A percentile compares a stretch with the other conserved stretches of the same genome.
These are phyloP conservation scores for Geotrichum phurueaensis DNA, from an alignment of 1,139 yeast genomes.

Conservation along the genomic window DNA sequence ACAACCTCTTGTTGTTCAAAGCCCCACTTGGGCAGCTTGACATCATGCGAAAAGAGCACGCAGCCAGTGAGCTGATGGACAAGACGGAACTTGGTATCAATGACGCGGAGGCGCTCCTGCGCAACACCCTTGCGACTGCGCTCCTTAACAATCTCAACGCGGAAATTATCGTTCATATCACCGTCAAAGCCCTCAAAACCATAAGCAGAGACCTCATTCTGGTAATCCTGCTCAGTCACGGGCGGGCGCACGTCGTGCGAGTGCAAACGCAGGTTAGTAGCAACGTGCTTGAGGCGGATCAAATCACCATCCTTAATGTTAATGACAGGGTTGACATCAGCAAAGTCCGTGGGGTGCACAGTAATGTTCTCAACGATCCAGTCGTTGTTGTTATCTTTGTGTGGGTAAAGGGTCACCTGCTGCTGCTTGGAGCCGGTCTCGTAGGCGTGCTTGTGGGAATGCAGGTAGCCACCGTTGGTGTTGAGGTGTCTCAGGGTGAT, in stretches of 20 bases:
- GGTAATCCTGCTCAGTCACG: conserved; percentile 90
- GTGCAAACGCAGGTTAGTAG: conserved; percentile 76
- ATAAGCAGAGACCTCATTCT: conserved; percentile 87
- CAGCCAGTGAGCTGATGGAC: conserved; percentile 89
- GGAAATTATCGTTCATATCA: conserved; percentile 92
- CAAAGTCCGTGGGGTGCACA: conserved; percentile 17
- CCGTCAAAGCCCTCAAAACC: conserved; percentile 90
- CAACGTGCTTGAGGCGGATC: conserved; percentile 67
- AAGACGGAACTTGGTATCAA: conserved; percentile 78
- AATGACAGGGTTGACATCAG: conserved; percentile 42
- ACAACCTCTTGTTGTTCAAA: conserved; percentile 96
- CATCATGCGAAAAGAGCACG: conserved; percentile 78
- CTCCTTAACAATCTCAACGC: conserved; percentile 73
- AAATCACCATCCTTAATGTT: conserved; percentile 64
- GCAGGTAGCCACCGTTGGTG: conserved; percentile 92
- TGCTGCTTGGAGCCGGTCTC: conserved; percentile 95
- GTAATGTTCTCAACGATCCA: conserved; percentile 63
- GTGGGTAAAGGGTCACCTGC: conserved; percentile 85
- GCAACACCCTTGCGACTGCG: conserved; percentile 54
- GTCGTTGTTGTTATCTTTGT: conserved; percentile 77
- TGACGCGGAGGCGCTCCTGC: conserved; percentile 60
- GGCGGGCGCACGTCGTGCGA: conserved; percentile 96
- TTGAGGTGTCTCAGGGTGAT: conserved; percentile 74
- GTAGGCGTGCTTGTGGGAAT: conserved; percentile 80
- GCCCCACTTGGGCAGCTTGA: conserved; percentile 91